Conservation (phyloP, 2,329 filamentous ascomycete genomes). For the Fusarium tupiense region DNA sequence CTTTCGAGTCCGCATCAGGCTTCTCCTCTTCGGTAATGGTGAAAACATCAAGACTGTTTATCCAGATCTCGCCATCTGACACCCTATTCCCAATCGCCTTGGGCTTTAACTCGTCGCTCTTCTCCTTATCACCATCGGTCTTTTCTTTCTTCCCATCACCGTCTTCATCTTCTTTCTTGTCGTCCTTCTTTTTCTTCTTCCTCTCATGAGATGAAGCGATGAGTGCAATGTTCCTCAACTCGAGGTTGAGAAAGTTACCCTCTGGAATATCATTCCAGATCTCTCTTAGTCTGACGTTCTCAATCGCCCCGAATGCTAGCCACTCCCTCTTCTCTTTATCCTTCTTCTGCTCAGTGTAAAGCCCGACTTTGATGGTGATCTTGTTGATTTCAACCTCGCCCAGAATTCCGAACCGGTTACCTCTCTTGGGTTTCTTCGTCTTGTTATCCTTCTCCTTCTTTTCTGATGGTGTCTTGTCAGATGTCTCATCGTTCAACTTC, state of each 20-base stretch:
- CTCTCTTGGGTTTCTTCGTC: neutral
- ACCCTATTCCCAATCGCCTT: neutral
- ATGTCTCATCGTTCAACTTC: rapidly evolving
- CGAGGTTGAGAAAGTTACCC: neutral
- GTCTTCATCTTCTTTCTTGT: neutral
- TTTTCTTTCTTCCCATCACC: neutral
- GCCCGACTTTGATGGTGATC: neutral
- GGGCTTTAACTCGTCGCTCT: neutral
- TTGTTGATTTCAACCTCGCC: neutral
- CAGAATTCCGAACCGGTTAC: neutral
- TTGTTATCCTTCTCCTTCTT: neutral
- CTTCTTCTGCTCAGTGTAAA: neutral
- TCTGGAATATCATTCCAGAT: neutral
- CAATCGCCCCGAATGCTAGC: neutral
- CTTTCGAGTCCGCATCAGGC: rapidly evolving
- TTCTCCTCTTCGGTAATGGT: neutral
- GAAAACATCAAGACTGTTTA: neutral
- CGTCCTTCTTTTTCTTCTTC: neutral
- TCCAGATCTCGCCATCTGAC: neutral
- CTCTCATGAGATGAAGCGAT: neutral
- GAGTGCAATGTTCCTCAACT: neutral
- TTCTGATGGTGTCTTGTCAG: neutral
- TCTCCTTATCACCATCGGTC: neutral
- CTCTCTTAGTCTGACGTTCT: neutral
- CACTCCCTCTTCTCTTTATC: neutral